phyloP scores from a whole-genome alignment of 352 stramenopile species.

The Globisporangium cystogenes region DNA sequence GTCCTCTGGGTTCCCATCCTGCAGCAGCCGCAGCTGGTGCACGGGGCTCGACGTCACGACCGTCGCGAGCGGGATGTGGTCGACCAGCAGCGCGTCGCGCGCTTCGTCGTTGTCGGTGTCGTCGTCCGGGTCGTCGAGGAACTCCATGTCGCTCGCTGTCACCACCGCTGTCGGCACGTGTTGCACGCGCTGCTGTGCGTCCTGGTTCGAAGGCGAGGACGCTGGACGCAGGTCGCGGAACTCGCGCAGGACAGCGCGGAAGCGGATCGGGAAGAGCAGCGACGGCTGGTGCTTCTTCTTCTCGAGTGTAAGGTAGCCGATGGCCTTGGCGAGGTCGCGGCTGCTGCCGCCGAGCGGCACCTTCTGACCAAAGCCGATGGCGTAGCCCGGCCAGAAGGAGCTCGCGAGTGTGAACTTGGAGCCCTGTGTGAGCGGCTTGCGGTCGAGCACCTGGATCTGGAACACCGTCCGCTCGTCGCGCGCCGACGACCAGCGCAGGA shows the following conservation, averaged over 20 bases:
- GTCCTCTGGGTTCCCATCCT: conserved; percentile 14
- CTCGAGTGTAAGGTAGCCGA: conserved; percentile 60
- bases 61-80: conserved; percentile 29
- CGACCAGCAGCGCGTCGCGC: conserved; percentile 21
- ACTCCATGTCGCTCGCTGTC: conserved; percentile 42
- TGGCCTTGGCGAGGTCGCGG: conserved; percentile 41
- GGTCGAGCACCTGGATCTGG: conserved; percentile 46
- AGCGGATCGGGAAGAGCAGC: conserved; percentile 58
- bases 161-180: conserved; percentile 32
- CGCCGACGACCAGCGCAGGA: conserved; percentile 49
- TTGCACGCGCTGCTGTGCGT: not conserved
- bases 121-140: conserved; percentile 17
- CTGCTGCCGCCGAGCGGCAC: conserved; percentile 36
- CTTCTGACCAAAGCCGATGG: conserved; percentile 51
- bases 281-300: conserved; percentile 55
- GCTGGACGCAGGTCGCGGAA: conserved; percentile 23
- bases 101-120: conserved; percentile 18
- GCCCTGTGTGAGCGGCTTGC: conserved; percentile 32
- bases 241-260: conserved; percentile 34
- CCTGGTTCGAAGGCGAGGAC: conserved; percentile 9
- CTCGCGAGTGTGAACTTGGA: conserved; percentile 62
- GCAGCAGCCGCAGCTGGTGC: not conserved
- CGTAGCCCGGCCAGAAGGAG: conserved; percentile 43
- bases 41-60: conserved; percentile 6
- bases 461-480: conserved; percentile 64